Conservation (phyloP, 371 early-diverging fungal genomes). For the Actinomortierella ambigua region DNA sequence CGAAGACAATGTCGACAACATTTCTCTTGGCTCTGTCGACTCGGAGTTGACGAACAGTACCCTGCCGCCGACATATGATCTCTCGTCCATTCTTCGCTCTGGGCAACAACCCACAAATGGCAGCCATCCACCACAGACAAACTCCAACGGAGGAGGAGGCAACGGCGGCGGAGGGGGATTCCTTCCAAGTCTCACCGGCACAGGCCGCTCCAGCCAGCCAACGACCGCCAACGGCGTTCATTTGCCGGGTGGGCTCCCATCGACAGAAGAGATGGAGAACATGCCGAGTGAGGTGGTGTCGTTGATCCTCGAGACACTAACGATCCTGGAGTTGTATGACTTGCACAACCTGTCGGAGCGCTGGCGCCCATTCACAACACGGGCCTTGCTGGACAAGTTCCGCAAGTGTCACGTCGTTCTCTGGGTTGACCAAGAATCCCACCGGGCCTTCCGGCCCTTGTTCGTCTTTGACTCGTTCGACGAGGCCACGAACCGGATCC, state of each 20-base stretch:
- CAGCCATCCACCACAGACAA: background rate
- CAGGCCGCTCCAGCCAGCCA: background rate
- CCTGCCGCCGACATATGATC: slow-evolving; percentile 41
- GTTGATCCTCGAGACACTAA: slow-evolving; percentile 36
- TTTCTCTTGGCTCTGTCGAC: slow-evolving; percentile 40
- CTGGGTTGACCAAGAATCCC: slow-evolving; percentile 44
- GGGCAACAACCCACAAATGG: slow-evolving; percentile 8
- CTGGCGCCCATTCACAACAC: slow-evolving; percentile 39
- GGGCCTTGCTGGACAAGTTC: slow-evolving; percentile 43
- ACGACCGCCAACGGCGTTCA: slow-evolving; percentile 5
- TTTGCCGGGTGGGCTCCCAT: slow-evolving; percentile 28
- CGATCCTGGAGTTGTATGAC: slow-evolving; percentile 35
- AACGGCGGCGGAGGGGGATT: slow-evolving; percentile 1
- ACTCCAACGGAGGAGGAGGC: slow-evolving; percentile 3
- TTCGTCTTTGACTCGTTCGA: slow-evolving; percentile 45
- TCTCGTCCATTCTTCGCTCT: slow-evolving; percentile 27
- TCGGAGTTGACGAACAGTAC: slow-evolving; percentile 22
- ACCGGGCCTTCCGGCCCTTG: slow-evolving; percentile 37
- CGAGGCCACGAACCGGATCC: slow-evolving; percentile 43
- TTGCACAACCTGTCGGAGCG: slow-evolving; percentile 34
- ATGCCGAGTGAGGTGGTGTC: slow-evolving; percentile 42
- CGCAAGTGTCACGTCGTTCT: slow-evolving; percentile 29
- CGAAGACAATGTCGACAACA: slow-evolving; percentile 27
- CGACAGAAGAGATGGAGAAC: slow-evolving; percentile 45
- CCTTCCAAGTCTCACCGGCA: background rate